A percentile compares a stretch with the other conserved stretches of the same genome.
These are phyloP conservation scores for Choiromyces venosus DNA, from an alignment of 495 filamentous ascomycete genomes.

Conservation along the genomic window DNA sequence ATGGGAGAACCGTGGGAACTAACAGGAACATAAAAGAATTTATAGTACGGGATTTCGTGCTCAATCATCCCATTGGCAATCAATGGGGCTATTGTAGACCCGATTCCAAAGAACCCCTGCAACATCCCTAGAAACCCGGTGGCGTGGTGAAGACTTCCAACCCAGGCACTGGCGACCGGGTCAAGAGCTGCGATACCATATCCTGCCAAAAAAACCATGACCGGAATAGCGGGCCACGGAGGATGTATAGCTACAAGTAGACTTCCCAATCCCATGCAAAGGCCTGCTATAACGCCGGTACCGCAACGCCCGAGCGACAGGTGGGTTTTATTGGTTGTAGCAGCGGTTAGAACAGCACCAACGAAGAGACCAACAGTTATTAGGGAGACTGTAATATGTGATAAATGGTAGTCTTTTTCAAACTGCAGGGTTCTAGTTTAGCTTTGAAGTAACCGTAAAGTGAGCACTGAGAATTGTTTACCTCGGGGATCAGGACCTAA, in stretches of 20 bases:
- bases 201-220: not conserved
- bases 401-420: not conserved
- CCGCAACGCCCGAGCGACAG: not conserved
- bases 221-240: not conserved
- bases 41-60: not conserved
- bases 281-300: not conserved
- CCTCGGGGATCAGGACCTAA: not conserved
- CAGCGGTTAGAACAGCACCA: not conserved
- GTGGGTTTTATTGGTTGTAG: not conserved
- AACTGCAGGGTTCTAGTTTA: not conserved
- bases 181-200: not conserved
- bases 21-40: not conserved
- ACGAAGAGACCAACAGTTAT: not conserved
- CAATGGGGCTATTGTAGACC: not conserved
- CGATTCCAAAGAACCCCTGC: not conserved
- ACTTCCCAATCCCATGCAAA: not conserved
- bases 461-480: not conserved
- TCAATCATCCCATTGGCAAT: not conserved
- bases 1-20: not conserved
- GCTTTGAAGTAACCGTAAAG: not conserved
- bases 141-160: not conserved
- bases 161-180: not conserved
- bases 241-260: not conserved
- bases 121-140: not conserved
- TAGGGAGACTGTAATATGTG: not conserved